Conservation (phyloP, 495 filamentous ascomycete genomes). For the Penicillium canescens region DNA sequence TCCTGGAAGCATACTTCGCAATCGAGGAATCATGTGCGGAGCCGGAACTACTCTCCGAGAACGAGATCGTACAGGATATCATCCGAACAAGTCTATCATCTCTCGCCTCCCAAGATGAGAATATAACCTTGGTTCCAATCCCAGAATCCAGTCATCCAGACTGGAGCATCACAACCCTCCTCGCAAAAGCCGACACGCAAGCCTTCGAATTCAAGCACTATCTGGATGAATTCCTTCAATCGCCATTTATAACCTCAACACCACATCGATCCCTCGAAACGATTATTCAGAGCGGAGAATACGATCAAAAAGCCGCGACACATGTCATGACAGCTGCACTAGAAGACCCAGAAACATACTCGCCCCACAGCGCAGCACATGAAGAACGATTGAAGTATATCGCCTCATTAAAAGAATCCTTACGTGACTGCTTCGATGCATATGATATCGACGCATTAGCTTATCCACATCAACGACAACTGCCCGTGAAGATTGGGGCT, state of each 20-base stretch:
- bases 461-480: constrained; percentile 66
- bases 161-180: constrained; percentile 52
- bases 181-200: constrained; percentile 52
- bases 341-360: constrained; percentile 27
- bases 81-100: constrained; percentile 36
- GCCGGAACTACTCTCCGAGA: constrained; percentile 56
- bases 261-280: constrained; percentile 44
- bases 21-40: constrained; percentile 39
- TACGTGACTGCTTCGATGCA: constrained; percentile 47
- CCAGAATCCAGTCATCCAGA: constrained; percentile 43
- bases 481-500: constrained; percentile 58
- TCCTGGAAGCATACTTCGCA: constrained; percentile 42
- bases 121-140: constrained; percentile 22
- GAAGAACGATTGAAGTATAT: constrained; percentile 41
- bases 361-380: constrained; percentile 48
- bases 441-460: constrained; percentile 57
- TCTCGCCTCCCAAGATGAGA: constrained; percentile 19
- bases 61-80: constrained; percentile 50
- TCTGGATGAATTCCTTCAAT: constrained; percentile 49
- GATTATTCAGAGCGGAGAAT: constrained; percentile 58
- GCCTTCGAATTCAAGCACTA: constrained; percentile 54
- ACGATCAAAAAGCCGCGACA: constrained; percentile 45
- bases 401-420: constrained; percentile 41
- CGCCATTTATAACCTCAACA: constrained; percentile 20
- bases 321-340: constrained; percentile 36